Percentiles rank a stretch among this genome's conserved stretches.
Conservation (phyloP, 257 asterid genomes). For the Jaltomata sinuosa region DNA sequence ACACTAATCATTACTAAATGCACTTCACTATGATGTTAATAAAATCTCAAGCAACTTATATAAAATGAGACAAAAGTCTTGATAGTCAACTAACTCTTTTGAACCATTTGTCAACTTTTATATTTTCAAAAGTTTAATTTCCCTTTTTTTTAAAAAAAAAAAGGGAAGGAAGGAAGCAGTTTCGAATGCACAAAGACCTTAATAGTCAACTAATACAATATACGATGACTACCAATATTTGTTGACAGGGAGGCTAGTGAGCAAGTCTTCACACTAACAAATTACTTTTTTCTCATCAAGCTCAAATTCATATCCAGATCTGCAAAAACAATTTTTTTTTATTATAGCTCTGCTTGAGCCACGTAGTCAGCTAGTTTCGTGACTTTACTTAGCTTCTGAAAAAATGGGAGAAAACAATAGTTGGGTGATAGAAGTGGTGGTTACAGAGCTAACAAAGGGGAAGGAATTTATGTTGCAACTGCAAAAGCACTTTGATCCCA, state of each 20-base stretch:
- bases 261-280: not conserved
- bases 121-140: no score
- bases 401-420: slow-evolving; percentile 10
- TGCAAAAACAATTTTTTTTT: not conserved
- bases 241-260: not conserved
- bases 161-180: no score
- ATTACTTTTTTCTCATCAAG: not conserved
- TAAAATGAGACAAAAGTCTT: no score
- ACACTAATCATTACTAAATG: no score
- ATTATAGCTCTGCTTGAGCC: not conserved
- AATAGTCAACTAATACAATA: not conserved
- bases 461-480: slow-evolving; percentile 20
- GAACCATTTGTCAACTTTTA: no score
- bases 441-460: slow-evolving; percentile 21
- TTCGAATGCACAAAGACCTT: no score
- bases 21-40: not conserved
- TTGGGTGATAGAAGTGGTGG: slow-evolving; percentile 10
- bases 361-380: not conserved
- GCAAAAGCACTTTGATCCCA: slow-evolving; percentile 11
- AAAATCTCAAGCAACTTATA: no score
- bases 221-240: not conserved
- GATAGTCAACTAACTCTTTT: not conserved
- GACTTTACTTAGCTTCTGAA: not conserved
- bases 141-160: no score
- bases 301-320: not conserved